Conservation (phyloP, 148 eudicot genomes). For the Pouteria glomerata region DNA sequence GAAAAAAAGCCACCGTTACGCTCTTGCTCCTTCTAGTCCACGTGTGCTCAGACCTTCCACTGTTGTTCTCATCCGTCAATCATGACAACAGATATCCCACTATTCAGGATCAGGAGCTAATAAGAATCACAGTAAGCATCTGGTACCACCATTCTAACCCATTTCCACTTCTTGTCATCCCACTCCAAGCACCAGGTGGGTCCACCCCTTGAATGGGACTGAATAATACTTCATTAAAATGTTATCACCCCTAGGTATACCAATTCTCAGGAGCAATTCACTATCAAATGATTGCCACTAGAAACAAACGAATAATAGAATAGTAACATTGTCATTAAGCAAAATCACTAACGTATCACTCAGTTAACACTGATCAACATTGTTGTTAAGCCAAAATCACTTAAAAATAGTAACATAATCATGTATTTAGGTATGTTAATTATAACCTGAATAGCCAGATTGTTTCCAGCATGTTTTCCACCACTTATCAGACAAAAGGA, state of each 20-base stretch:
- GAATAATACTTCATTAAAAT: background rate
- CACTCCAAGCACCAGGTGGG: background rate
- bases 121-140: background rate
- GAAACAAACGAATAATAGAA: background rate
- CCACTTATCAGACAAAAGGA: conserved; percentile 83
- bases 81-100: background rate
- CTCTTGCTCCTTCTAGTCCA: background rate
- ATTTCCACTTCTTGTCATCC: background rate
- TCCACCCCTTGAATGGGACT: background rate
- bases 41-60: background rate
- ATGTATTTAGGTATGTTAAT: background rate
- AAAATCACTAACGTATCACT: no score
- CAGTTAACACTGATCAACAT: no score
- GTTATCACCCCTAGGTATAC: background rate
- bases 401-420: background rate
- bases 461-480: conserved; percentile 88
- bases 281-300: background rate
- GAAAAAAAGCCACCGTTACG: no score
- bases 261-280: background rate
- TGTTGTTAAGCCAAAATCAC: background rate
- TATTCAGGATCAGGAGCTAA: background rate
- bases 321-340: no score
- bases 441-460: conserved; percentile 71
- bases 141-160: background rate
- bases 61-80: background rate